Percentiles rank a stretch among this genome's conserved stretches.
Evolutionary conservation across 2,329 filamentous ascomycete species (phyloP).

Genomic region (Colletotrichum sublineola): DNA sequence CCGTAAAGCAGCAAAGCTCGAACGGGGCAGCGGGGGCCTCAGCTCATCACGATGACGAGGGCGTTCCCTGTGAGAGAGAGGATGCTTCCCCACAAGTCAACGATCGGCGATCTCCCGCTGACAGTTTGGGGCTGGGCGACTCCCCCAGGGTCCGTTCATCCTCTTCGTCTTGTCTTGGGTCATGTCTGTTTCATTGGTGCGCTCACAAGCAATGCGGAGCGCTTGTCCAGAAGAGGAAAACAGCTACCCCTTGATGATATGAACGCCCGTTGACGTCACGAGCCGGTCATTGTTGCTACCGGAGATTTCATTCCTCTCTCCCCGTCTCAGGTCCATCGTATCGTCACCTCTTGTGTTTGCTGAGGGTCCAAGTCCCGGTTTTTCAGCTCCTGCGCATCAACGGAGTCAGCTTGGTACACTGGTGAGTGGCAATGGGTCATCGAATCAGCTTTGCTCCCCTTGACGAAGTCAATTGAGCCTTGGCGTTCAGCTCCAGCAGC

Average conservation of each 20-base stretch:
- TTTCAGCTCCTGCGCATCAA: slow-evolving; percentile 6
- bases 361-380: neutral
- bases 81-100: slow-evolving; percentile 19
- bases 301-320: slow-evolving; percentile 35
- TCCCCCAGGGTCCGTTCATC: neutral
- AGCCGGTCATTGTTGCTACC: slow-evolving; percentile 25
- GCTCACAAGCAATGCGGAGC: neutral
- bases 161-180: neutral
- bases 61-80: neutral
- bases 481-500: slow-evolving; percentile 20
- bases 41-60: slow-evolving; percentile 30
- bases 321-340: neutral
- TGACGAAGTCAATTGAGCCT: neutral
- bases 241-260: slow-evolving; percentile 8
- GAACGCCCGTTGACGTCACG: slow-evolving; percentile 37
- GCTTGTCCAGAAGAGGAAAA: slow-evolving; percentile 6
- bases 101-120: slow-evolving; percentile 37
- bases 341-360: neutral
- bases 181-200: neutral
- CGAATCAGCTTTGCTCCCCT: neutral
- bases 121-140: neutral
- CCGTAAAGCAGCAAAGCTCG: neutral
- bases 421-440: neutral
- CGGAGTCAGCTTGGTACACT: neutral
- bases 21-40: neutral